Base-by-base conservation (phyloP, 768 basidiomycete species). In the Leccinellum rugosiceps region DNA sequence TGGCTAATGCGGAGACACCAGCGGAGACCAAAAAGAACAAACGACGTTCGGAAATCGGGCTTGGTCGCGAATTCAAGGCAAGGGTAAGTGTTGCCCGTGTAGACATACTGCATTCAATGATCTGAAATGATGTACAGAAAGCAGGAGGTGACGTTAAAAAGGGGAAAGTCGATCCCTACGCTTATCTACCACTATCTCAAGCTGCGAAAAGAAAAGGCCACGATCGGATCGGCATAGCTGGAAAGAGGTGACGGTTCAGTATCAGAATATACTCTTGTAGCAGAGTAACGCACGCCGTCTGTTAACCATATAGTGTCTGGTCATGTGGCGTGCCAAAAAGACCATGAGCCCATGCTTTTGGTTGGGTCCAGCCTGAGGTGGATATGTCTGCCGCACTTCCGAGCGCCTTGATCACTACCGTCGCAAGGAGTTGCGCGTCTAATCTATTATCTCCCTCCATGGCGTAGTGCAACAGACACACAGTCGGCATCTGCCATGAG, bases 121-220 rank as follows among this genome's bases (percentile, higher is more conserved):
- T 11, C 38, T 23, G 53, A 41, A n/a, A 53, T 21, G 44, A 17
- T 52, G 43, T 60, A 53, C 72, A 98, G 96, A 91, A 86, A 77
- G 97, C 95, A 23, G 92, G 91, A 31, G 97, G 97, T 8, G 97
- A 98, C 69, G 78, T 97, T 71, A 95, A 93, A 74, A 90, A 84
- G 70, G 83, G 84, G 43, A 88, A 88, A 15, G 72, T 92, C 53
- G 94, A 97, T 69, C 97, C 97, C 4, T 98, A 93, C 70, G 93
- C 92, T 17, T 99, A 98, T 71, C 70, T 99, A 32, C 77, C 92
- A 7, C 76, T 99, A 53, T 83, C 85, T 21, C 88, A 94, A 69
- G 91, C 92, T 49, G 84, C 89, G 38, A 92, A 90, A 75, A 78
- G 77, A 58, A 76, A 75, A 17, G 81, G 80, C 17, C 73, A 75